These are phyloP conservation scores for Amanita thiersii DNA, from an alignment of 768 basidiomycete species.

Conservation along the genomic window DNA sequence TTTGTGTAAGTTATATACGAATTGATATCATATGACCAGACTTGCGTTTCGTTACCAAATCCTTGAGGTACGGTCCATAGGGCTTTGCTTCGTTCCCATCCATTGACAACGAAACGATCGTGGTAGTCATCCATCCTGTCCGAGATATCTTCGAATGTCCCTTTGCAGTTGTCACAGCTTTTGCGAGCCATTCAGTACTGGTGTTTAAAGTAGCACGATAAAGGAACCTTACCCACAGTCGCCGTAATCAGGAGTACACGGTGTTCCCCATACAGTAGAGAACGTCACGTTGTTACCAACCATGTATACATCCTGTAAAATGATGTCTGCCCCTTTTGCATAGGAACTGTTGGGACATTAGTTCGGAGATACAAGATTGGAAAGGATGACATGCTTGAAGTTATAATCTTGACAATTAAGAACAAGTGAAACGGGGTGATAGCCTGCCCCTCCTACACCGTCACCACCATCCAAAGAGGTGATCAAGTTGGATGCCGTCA, in stretches of 20 bases:
- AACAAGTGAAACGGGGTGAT: slow-evolving; percentile 60
- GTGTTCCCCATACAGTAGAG: slow-evolving; percentile 52
- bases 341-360: slow-evolving; percentile 20
- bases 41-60: slow-evolving; percentile 55
- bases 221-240: slow-evolving; percentile 59
- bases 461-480: slow-evolving; percentile 47
- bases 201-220: background rate
- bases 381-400: slow-evolving; percentile 32
- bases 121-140: slow-evolving; percentile 59
- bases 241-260: slow-evolving; percentile 58
- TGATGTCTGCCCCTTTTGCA: slow-evolving; percentile 56
- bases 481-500: slow-evolving; percentile 45
- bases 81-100: slow-evolving; percentile 61
- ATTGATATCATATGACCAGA: slow-evolving; percentile 5
- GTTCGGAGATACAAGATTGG: background rate
- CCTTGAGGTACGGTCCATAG: slow-evolving; percentile 80
- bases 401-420: slow-evolving; percentile 61
- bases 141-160: slow-evolving; percentile 63
- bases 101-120: slow-evolving; percentile 49
- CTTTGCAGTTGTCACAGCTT: slow-evolving; percentile 55
- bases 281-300: slow-evolving; percentile 57
- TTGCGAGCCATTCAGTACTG: background rate
- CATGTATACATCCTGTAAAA: slow-evolving; percentile 62
- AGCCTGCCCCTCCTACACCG: slow-evolving; percentile 40
- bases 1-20: background rate